A percentile compares a stretch with the other conserved stretches of the same genome.
phyloP scores from a whole-genome alignment of 2,329 filamentous ascomycete genomes.

The Apiospora malaysiana region DNA sequence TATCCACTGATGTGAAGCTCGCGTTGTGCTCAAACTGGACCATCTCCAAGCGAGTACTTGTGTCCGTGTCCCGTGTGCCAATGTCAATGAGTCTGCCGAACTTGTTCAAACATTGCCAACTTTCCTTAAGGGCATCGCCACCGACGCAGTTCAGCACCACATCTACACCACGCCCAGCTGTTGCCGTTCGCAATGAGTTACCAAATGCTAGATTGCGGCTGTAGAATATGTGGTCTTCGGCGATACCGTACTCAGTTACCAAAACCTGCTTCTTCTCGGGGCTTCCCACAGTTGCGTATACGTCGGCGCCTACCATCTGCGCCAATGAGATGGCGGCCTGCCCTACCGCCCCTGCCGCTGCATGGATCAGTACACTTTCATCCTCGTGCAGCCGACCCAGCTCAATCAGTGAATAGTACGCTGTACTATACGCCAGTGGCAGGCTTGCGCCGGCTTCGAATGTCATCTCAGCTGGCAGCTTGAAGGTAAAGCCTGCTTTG shows the following conservation, averaged over 20 bases:
- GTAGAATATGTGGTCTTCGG: slow-evolving; percentile 23
- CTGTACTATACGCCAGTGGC: slow-evolving; percentile 24
- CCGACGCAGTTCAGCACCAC: slow-evolving; percentile 32
- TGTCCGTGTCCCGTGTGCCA: slow-evolving; percentile 32
- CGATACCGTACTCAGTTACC: slow-evolving; percentile 20
- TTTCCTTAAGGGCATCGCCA: slow-evolving; percentile 37
- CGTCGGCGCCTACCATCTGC: slow-evolving; percentile 23
- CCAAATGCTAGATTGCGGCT: slow-evolving; percentile 22
- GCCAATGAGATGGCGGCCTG: slow-evolving; percentile 24
- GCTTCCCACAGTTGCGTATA: slow-evolving; percentile 22
- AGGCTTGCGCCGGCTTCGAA: slow-evolving; percentile 26
- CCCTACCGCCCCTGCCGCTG: slow-evolving; percentile 24
- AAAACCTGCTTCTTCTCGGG: slow-evolving; percentile 22
- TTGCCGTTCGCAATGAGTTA: slow-evolving; percentile 16
- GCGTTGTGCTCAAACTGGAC: slow-evolving; percentile 53
- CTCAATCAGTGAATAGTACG: slow-evolving; percentile 23
- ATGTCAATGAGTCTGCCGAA: slow-evolving; percentile 40
- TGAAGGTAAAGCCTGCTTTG: slow-evolving; percentile 36
- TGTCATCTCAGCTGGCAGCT: slow-evolving; percentile 35
- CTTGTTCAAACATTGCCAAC: slow-evolving; percentile 38
- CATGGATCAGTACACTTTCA: slow-evolving; percentile 23
- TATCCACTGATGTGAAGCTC: slow-evolving; percentile 52
- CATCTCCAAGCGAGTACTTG: slow-evolving; percentile 50
- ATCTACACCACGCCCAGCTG: slow-evolving; percentile 21
- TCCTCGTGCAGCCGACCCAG: slow-evolving; percentile 18